Percentiles rank a stretch among this genome's conserved stretches.
phyloP scores from a whole-genome alignment of 371 early-diverging fungal species.

The Rhizopus stolonifer region DNA sequence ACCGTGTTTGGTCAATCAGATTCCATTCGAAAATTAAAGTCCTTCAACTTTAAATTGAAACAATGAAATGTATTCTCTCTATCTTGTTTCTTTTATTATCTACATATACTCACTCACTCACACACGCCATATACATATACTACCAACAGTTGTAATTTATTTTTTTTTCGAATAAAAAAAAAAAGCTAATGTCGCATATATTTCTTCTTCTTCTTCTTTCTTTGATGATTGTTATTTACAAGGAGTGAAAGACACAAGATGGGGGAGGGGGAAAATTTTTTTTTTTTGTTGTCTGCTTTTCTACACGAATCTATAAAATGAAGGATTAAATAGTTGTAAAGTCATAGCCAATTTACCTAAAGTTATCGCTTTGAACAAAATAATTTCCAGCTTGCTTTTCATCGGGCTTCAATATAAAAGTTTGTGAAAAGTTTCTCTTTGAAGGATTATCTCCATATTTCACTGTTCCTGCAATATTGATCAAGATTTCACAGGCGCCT shows the following conservation, averaged over 20 bases:
- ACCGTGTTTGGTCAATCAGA: neutral
- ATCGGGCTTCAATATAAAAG: conserved; percentile 69
- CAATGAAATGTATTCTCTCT: too few species aligned
- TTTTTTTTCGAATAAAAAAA: too few species aligned
- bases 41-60: too few species aligned
- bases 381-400: conserved; percentile 49
- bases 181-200: too few species aligned
- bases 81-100: neutral
- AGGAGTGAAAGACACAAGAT: neutral
- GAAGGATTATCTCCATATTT: conserved; percentile 58
- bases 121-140: too few species aligned
- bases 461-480: conserved; percentile 60
- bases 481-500: conserved; percentile 51
- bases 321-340: neutral
- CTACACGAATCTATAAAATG: conserved; percentile 16
- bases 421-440: conserved; percentile 60
- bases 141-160: too few species aligned
- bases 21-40: neutral
- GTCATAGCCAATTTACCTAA: conserved; percentile 38
- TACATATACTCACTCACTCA: too few species aligned
- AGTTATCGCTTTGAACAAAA: conserved; percentile 61
- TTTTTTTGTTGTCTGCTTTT: neutral
- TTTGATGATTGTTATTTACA: neutral
- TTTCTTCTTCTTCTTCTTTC: neutral
- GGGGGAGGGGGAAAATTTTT: neutral